Evolutionary conservation across 1,139 yeast species (phyloP).

Genomic region (Spathaspora sp.): DNA sequence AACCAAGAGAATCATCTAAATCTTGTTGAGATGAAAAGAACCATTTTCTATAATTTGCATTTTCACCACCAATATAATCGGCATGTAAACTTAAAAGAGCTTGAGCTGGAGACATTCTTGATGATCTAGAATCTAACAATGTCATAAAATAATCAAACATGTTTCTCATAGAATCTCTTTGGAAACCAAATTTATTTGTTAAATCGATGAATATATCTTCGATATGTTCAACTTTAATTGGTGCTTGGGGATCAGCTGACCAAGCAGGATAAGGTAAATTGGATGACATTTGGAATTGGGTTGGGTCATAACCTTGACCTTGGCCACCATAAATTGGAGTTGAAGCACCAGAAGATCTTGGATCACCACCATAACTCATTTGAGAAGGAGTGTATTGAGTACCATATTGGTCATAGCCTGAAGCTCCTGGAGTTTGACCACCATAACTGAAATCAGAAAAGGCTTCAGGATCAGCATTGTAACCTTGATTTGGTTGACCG

Average conservation of each 20-base stretch:
- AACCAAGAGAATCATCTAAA: constrained; percentile 43
- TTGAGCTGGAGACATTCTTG: constrained; percentile 96
- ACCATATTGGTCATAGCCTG: constrained; percentile 74
- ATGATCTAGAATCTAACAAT: constrained; percentile 88
- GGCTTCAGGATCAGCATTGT: constrained; percentile 67
- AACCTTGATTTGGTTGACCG: constrained; percentile 40
- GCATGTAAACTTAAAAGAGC: constrained; percentile 92
- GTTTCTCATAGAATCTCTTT: constrained; percentile 95
- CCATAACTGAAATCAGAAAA: constrained; percentile 78
- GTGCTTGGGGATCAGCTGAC: constrained; percentile 90
- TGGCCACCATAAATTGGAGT: constrained; percentile 89
- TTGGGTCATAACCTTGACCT: constrained; percentile 63
- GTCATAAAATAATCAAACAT: constrained; percentile 96
- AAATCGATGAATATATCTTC: constrained; percentile 89
- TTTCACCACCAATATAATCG: constrained; percentile 68
- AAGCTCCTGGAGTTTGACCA: constrained; percentile 66
- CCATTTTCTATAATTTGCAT: constrained; percentile 48
- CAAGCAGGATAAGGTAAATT: constrained; percentile 89
- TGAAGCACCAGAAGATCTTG: constrained; percentile 89
- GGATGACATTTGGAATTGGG: constrained; percentile 60
- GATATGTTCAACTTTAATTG: constrained; percentile 77
- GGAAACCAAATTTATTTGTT: constrained; percentile 93
- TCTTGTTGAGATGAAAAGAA: constrained; percentile 44
- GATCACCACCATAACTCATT: constrained; percentile 74
- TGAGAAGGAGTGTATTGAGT: constrained; percentile 81